Base-by-base conservation (phyloP, 2,329 filamentous ascomycete genomes). In the Colletotrichum sidae region DNA sequence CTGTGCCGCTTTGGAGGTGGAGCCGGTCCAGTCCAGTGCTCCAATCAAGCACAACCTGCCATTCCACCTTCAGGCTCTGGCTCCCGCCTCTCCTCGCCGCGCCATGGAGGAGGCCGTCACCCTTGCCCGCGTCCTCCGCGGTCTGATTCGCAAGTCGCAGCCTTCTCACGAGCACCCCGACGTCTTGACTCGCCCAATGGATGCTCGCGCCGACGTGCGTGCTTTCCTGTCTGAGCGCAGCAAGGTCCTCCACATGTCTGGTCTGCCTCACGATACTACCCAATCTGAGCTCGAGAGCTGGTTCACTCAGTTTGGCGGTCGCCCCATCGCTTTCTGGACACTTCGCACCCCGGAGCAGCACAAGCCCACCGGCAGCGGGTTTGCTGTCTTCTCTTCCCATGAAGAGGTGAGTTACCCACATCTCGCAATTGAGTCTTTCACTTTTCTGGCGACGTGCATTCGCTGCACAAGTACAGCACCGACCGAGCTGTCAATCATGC, bases 1-100 rank as follows among this genome's bases (percentile, higher is more conserved):
- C 78, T 99, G 96, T 83, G 96, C 96, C 69, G 96, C 96, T 59
- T 90, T 99, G 58, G 96, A 99, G 81, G 96, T 99, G 52, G 96
- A 99, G 80, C 94, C 96, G 60, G 94, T 99, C 42, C 94, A 98
- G 81, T 95, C 94, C 10, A 98, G 94, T 75, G 95, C 96, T 61
- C 96, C 96, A 49, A 98, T 99, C 82, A 99, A 98, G 81, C 96
- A 98, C 79, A 98, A 98, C 77, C 86, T 99, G 44, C 96, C 96
- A 10, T 99, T 99, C 83, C 96, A 99, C 77, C 85, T 99, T 68
- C 96, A 99, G 83, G 95, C 96, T 11, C 85, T 99, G 68, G 96
- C 96, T 53, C 96, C 96, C 47, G 95, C 96, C 34, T 98, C 95
- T 54, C 96, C 96, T 61, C 92, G 96, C 68, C 92, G 96, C 73